These are phyloP conservation scores for Madurella fahalii DNA, from an alignment of 2,329 filamentous ascomycete genomes.

Conservation along the genomic window DNA sequence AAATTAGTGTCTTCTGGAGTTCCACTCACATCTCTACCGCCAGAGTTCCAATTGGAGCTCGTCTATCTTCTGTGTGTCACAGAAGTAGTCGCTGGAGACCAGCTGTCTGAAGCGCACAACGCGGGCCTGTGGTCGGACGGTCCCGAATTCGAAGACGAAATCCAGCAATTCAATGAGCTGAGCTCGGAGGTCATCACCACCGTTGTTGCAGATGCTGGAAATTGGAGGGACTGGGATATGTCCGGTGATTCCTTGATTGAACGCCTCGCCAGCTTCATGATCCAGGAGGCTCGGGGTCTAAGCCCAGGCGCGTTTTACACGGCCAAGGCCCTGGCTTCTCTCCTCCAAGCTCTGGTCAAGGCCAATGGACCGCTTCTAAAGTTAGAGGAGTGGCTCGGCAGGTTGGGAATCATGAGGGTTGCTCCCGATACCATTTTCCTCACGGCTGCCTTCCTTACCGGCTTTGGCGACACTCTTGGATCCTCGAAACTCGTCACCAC, in stretches of 20 bases:
- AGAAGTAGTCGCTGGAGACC: conserved; percentile 50
- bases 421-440: conserved; percentile 44
- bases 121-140: conserved; percentile 45
- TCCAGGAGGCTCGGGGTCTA: conserved; percentile 39
- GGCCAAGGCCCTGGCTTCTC: conserved; percentile 47
- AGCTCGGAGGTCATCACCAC: conserved; percentile 37
- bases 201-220: conserved; percentile 31
- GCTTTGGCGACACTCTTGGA: conserved; percentile 48
- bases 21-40: conserved; percentile 37
- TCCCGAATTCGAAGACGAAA: conserved; percentile 35
- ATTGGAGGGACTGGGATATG: conserved; percentile 37
- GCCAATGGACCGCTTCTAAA: conserved; percentile 42
- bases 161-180: conserved; percentile 42
- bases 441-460: conserved; percentile 47
- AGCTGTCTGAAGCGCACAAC: conserved; percentile 43
- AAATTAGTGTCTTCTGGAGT: conserved; percentile 49
- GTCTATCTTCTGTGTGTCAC: conserved; percentile 50
- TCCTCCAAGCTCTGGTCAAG: conserved; percentile 46
- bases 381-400: conserved; percentile 46
- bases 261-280: conserved; percentile 41
- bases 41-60: conserved; percentile 44
- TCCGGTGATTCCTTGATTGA: conserved; percentile 35
- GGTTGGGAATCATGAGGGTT: conserved; percentile 45
- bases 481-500: conserved; percentile 47
- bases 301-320: conserved; percentile 48